These are phyloP conservation scores for Daldinia vernicosa DNA, from an alignment of 495 filamentous ascomycete species.

Conservation along the genomic window DNA sequence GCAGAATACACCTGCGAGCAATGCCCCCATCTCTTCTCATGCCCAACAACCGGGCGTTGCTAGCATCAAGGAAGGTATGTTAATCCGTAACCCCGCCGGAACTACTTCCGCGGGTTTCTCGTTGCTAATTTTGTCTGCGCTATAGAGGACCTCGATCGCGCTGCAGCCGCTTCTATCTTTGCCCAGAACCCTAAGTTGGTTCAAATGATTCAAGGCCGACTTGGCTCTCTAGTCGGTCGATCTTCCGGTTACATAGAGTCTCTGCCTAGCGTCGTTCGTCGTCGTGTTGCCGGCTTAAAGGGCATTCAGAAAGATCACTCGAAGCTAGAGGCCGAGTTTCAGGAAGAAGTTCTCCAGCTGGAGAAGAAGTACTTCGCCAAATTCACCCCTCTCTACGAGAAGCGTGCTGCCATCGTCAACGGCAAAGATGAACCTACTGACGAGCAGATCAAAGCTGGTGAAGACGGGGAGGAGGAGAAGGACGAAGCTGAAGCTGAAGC, in stretches of 20 bases:
- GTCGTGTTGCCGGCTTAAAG: slow-evolving; percentile 93
- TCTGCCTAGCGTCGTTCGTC: slow-evolving; percentile 84
- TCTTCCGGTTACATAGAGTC: slow-evolving; percentile 99
- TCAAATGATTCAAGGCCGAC: slow-evolving; percentile 95
- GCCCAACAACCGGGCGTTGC: slow-evolving; percentile 93
- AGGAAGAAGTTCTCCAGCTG: slow-evolving; percentile 95
- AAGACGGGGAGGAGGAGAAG: slow-evolving; percentile 77
- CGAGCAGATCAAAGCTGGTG: slow-evolving; percentile 83
- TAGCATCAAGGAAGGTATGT: slow-evolving; percentile 96
- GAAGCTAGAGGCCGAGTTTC: slow-evolving; percentile 96
- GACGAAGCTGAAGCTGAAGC: slow-evolving; percentile 67
- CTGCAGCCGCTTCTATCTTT: slow-evolving; percentile 87
- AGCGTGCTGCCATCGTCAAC: slow-evolving; percentile 93
- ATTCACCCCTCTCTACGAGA: slow-evolving; percentile 96
- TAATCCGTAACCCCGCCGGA: slow-evolving; percentile 12
- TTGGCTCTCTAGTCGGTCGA: slow-evolving; percentile 89
- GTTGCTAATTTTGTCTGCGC: slow-evolving; percentile 26
- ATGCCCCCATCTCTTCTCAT: slow-evolving; percentile 97
- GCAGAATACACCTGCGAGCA: slow-evolving; percentile 93
- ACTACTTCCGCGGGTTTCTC: slow-evolving; percentile 25
- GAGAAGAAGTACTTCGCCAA: slow-evolving; percentile 99
- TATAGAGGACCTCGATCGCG: slow-evolving; percentile 88
- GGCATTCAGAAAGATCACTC: slow-evolving; percentile 98
- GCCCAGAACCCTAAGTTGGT: slow-evolving; percentile 92
- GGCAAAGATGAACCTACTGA: slow-evolving; percentile 86